Base-by-base conservation (phyloP, 2,329 filamentous ascomycete genomes). In the Talaromyces sp. region DNA sequence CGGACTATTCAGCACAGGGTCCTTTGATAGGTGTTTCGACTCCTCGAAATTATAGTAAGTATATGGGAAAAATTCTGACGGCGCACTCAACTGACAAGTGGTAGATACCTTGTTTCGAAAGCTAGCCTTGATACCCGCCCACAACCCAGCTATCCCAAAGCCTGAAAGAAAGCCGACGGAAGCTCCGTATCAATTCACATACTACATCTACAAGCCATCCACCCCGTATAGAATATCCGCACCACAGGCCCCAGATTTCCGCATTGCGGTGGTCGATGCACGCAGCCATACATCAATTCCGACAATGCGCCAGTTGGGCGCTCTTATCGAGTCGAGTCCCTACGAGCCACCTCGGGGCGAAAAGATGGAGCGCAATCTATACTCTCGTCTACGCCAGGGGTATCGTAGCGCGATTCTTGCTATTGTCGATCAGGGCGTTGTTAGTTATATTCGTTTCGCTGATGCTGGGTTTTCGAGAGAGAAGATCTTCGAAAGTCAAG, bases 351-450 rank as follows among this genome's bases (percentile, higher is more conserved):
- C 80, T 60, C 69, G 70, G 46, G 62, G 79, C 60, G 46, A 79
- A 73, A 70, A 83, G 68, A 66, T 78, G 70, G 69, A 73, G 11
- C 73, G 75, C 7, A 73, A 81, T 62, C 73, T 92, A 63, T 94
- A 95, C 69, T 83, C 87, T 67, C 85, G 89, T 60, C 76, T 97
- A 62, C 93, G 91, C 73, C 86, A 96, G 67, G 94, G 91, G 1
- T 86, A 88, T 70, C 83, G 90, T 63, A 94, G 90, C 72, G 89
- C 94, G 33, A 79, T 97, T 35, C 71, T 99, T 22, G 94, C 92
- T 0, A 83, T 97, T 2, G 91, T 97, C 35, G 94, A 97, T 70
- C 84, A 91, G 62, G 94, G 94, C 0, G 81, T 97, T 21, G 88
- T 92, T 46, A 97, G 93, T 71, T 97, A 93, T 70, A 79, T 97